phyloP scores from a whole-genome alignment of 257 asterid species.

The Mentha longifolia region DNA sequence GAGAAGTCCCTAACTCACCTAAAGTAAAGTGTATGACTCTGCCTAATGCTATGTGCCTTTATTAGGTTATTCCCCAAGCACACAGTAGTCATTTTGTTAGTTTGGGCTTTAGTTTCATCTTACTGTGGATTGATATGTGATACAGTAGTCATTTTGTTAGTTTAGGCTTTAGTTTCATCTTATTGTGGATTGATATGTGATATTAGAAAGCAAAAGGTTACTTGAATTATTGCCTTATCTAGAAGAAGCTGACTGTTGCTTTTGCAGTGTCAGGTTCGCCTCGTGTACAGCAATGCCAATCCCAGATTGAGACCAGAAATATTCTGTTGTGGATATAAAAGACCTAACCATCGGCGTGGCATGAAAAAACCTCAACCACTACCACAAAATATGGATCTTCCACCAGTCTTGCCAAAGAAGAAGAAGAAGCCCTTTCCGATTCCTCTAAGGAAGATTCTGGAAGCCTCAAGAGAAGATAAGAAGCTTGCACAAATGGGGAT shows the following conservation, averaged over 20 bases:
- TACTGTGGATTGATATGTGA: not conserved
- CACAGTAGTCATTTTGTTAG: not conserved
- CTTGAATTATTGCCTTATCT: constrained; percentile 21
- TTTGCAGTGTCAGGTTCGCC: constrained; percentile 54
- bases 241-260: constrained; percentile 32
- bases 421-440: constrained; percentile 90
- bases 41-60: not conserved
- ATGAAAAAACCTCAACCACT: constrained; percentile 45
- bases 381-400: constrained; percentile 84
- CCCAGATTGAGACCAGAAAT: constrained; percentile 41
- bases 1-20: not conserved
- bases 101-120: not conserved
- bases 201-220: no score
- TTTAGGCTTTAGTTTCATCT: no score
- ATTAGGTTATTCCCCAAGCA: constrained; percentile 17
- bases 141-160: no score
- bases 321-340: constrained; percentile 43
- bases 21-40: not conserved
- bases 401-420: constrained; percentile 67
- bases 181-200: no score
- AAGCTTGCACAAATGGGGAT: constrained; percentile 85
- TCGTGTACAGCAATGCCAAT: constrained; percentile 29
- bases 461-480: constrained; percentile 79
- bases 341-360: constrained; percentile 42
- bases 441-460: constrained; percentile 74